Percentiles rank a stretch among this genome's conserved stretches.
Evolutionary conservation across 192 early-diverging fungal species (phyloP).

Genomic region (Radiomyces spectabilis): DNA sequence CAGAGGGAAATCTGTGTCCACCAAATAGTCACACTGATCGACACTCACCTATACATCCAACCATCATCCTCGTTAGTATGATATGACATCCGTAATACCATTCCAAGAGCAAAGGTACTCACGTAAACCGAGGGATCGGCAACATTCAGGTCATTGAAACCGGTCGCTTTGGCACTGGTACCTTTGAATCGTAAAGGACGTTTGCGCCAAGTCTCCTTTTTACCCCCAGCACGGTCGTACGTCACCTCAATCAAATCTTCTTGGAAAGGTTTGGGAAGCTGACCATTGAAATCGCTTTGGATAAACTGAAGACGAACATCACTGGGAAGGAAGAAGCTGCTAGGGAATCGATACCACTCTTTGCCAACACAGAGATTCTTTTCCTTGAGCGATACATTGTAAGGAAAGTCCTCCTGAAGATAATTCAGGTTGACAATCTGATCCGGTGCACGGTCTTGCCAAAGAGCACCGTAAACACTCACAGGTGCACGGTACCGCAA

Average conservation of each 20-base stretch:
- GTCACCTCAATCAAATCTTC: slow-evolving; percentile 24
- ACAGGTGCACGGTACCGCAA: slow-evolving; percentile 74
- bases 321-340: slow-evolving; percentile 83
- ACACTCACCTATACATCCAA: no score
- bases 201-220: no score
- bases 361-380: slow-evolving; percentile 76
- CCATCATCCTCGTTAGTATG: no score
- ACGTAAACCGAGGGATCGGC: no score
- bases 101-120: no score
- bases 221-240: no score
- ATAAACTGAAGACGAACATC: slow-evolving; percentile 65
- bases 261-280: slow-evolving; percentile 76
- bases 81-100: no score
- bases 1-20: slow-evolving; percentile 45
- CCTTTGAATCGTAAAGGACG: no score
- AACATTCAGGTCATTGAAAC: no score
- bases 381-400: slow-evolving; percentile 6
- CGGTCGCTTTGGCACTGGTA: no score
- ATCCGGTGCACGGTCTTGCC: slow-evolving; percentile 16
- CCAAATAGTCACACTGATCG: slow-evolving; percentile 54
- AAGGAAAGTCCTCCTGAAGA: slow-evolving; percentile 14
- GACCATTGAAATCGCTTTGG: slow-evolving; percentile 62
- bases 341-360: slow-evolving; percentile 94
- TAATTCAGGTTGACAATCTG: slow-evolving; percentile 13
- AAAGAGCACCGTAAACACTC: slow-evolving; percentile 40